Evolutionary conservation across 768 basidiomycete species (phyloP), one percentile per base, ranked within the genome.

Genomic region (Myochromella boudieri): DNA sequence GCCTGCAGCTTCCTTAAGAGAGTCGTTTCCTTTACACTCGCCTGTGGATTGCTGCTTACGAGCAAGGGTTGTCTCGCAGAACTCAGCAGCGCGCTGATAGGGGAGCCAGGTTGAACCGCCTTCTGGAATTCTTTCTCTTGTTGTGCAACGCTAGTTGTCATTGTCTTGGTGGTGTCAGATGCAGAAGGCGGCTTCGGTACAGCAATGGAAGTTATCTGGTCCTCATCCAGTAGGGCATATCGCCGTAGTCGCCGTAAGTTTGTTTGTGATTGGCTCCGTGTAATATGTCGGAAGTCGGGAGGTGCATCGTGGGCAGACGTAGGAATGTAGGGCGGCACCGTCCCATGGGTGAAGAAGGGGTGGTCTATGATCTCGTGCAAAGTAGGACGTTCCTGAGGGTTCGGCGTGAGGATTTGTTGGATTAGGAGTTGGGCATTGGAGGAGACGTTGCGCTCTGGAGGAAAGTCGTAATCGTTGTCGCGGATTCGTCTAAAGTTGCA

Each of bases 81-180:
- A 55, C 81, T 87, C 57, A 99, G 77, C 39, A 99, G 69, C 2
- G 91, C 91, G 22, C 91, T 90, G 49, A 99, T 95, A 0, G 97
- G 97, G 51, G 87, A 91, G 33, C 91, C 93, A 5, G 95, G 95
- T 60, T 94, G 91, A 1, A 98, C 91, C 1, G 94, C 97, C 59
- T 87, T 85, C 71, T 89, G 87, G 84, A 98, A 97, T 65, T 98
- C 97, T 63, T 87, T 86, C 78, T 99, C 97, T 61, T 92, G 90
- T 57, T 91, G 80, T 3, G 85, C 85, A 47, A 87, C 82, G 36
- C 75, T 86, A 10, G 78, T 79, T 12, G 77, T 78, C 44, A 75
- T 71, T 38, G 69, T 76, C 60, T 72, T 75, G 33, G 25, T 40
- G 5, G 48, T 42, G 2, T 65, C 65, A 28, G 57, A 56, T 18